phyloP scores from a whole-genome alignment of 345 rosid genomes.

The thale cress (Arabidopsis thaliana) region TAIR10.1 NC_003070.9:8256501-8257000 shows the following conservation, averaged over 20 bases:
- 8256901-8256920: background rate
- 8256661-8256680: constrained; percentile 2
- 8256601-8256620: constrained; percentile 1
- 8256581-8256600: constrained; percentile 13
- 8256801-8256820: background rate
- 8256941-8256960: background rate
- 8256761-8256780: background rate
- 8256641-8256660: background rate
- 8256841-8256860: background rate
- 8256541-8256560: background rate
- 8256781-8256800: constrained; percentile 17
- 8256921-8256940: background rate
- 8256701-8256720: constrained; percentile 24
- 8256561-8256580: constrained; percentile 17
- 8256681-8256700: background rate
- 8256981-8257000: background rate
- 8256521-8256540: background rate
- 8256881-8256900: background rate
- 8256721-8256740: constrained; percentile 28
- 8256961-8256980: background rate
- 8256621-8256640: constrained; percentile 8
- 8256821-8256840: background rate
- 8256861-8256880: constrained; percentile 18
- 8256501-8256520: background rate
- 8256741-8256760: constrained; percentile 39